A percentile compares a stretch with the other conserved stretches of the same genome.
Conservation (phyloP, 768 basidiomycete genomes). For the Antrodiella citrinella region DNA sequence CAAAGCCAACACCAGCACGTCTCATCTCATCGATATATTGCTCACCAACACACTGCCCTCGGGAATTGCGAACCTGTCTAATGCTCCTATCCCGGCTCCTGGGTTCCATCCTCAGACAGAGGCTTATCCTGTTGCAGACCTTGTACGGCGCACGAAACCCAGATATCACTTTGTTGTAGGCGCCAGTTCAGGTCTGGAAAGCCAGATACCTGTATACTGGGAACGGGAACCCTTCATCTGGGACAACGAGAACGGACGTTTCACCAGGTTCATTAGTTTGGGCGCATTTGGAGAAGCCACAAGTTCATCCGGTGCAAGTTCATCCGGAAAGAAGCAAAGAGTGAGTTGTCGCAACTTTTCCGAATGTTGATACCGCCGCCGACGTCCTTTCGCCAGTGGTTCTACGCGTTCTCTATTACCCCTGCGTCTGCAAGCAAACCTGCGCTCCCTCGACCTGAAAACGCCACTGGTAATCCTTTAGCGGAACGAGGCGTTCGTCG, state of each 20-base stretch:
- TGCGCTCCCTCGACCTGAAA: constrained; percentile 40
- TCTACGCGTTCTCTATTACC: constrained; percentile 89
- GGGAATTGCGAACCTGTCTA: constrained; percentile 52
- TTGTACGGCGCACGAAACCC: constrained; percentile 61
- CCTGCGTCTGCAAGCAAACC: constrained; percentile 37
- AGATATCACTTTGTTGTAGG: constrained; percentile 80
- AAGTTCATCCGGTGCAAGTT: constrained; percentile 24
- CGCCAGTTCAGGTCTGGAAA: constrained; percentile 32
- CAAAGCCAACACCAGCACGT: constrained; percentile 48
- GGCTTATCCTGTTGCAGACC: constrained; percentile 55
- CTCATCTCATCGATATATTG: constrained; percentile 71
- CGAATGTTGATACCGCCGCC: no score
- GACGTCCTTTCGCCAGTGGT: constrained; percentile 84
- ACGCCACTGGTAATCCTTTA: constrained; percentile 70
- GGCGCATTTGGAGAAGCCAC: constrained; percentile 67
- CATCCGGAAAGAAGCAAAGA: constrained; percentile 65
- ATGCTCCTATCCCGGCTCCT: constrained; percentile 35
- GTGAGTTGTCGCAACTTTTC: no score
- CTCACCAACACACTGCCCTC: constrained; percentile 76
- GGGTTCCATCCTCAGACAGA: constrained; percentile 31
- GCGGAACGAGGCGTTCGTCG: constrained; percentile 27
- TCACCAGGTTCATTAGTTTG: constrained; percentile 77
- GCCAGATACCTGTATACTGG: constrained; percentile 63
- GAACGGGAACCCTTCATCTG: constrained; percentile 90
- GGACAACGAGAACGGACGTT: constrained; percentile 60